These are phyloP conservation scores for Hibiscus mutabilis DNA, from an alignment of 345 rosid species.

Conservation along the genomic window DNA sequence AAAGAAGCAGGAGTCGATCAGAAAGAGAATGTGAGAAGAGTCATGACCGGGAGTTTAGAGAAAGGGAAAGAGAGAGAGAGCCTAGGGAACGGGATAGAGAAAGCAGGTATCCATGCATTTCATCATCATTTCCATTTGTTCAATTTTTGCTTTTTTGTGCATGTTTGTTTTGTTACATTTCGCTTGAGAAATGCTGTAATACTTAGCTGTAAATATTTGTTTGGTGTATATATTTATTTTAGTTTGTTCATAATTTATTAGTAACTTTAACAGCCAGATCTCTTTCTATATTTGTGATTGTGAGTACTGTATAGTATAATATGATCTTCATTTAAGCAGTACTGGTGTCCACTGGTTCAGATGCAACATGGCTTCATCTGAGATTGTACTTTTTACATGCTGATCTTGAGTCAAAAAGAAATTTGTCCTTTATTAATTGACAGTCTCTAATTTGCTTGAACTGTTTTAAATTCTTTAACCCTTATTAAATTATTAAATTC, in stretches of 20 bases:
- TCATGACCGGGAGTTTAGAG: conserved; percentile 50
- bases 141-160: neutral
- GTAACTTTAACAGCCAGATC: neutral
- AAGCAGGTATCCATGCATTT: conserved; percentile 47
- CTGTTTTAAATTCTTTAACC: too few species aligned
- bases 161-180: neutral
- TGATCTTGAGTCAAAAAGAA: too few species aligned
- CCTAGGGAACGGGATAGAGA: conserved; percentile 60
- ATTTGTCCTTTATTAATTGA: too few species aligned
- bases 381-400: too few species aligned
- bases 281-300: neutral
- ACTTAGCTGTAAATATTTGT: neutral
- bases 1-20: conserved; percentile 52
- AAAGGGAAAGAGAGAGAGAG: conserved; percentile 54
- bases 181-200: neutral
- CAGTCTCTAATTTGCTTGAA: too few species aligned
- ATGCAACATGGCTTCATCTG: neutral
- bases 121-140: neutral
- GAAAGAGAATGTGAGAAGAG: conserved; percentile 53
- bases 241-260: neutral
- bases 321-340: neutral
- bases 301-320: neutral
- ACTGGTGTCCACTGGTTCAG: neutral
- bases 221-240: neutral
- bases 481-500: too few species aligned